Conservation (phyloP, 805 yeast genomes). For the Candida maesae region DNA sequence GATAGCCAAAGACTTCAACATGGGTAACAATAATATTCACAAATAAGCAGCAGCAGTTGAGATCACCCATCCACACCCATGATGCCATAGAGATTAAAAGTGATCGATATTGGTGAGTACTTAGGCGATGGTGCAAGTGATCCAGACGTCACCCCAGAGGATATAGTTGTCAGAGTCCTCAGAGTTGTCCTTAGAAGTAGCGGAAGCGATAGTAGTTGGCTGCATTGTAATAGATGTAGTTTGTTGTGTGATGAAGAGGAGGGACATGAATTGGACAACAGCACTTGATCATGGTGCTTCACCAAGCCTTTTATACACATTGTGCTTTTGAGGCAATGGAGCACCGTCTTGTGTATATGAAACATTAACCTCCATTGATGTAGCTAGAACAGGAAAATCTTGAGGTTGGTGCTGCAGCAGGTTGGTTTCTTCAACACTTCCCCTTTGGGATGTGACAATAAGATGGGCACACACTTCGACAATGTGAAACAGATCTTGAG, state of each 20-base stretch:
- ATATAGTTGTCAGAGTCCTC: constrained; percentile 14
- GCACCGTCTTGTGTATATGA: no score
- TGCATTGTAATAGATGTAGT: constrained; percentile 1
- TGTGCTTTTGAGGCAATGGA: not conserved
- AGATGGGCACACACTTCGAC: not conserved
- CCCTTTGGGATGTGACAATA: not conserved
- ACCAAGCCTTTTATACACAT: not conserved
- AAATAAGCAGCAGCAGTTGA: no score
- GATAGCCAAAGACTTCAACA: no score
- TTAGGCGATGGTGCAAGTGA: constrained; percentile 13
- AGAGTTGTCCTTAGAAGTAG: constrained; percentile 6
- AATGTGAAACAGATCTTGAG: no score
- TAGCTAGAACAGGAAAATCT: not conserved
- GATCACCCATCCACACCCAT: not conserved
- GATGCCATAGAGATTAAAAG: not conserved
- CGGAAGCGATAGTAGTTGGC: constrained; percentile 7
- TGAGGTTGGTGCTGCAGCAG: not conserved
- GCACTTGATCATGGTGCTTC: not conserved
- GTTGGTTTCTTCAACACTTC: not conserved
- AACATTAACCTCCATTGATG: not conserved
- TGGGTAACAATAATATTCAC: no score
- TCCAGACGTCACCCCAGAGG: constrained; percentile 8
- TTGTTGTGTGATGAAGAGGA: constrained; percentile 1
- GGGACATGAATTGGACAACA: not conserved
- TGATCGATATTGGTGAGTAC: not conserved